Percentiles rank a stretch among this genome's conserved stretches.
These are phyloP conservation scores for Beauveria brongniartii DNA, from an alignment of 2,329 filamentous ascomycete species.

Conservation along the genomic window DNA sequence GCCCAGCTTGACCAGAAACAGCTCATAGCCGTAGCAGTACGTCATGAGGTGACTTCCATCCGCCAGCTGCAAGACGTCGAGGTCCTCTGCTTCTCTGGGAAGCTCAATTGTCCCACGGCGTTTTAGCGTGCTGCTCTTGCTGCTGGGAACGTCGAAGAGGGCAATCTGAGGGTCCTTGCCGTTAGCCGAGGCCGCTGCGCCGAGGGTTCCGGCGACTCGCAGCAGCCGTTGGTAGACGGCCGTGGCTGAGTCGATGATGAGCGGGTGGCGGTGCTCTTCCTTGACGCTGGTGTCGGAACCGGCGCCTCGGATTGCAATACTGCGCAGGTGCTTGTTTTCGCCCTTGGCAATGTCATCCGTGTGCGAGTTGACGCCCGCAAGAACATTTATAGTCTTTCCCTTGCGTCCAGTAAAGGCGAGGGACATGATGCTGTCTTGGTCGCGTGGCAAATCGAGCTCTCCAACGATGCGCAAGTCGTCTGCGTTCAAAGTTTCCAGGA, in stretches of 20 bases:
- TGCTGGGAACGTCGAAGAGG: slow-evolving; percentile 72
- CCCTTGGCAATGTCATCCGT: slow-evolving; percentile 62
- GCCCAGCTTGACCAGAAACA: slow-evolving; percentile 58
- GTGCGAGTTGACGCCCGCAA: slow-evolving; percentile 81
- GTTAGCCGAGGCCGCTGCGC: slow-evolving; percentile 70
- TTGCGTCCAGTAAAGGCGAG: slow-evolving; percentile 60
- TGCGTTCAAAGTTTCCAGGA: slow-evolving; percentile 62
- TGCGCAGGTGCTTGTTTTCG: slow-evolving; percentile 76
- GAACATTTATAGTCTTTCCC: slow-evolving; percentile 44
- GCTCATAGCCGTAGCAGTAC: slow-evolving; percentile 69
- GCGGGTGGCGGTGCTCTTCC: slow-evolving; percentile 31
- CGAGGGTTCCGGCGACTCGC: slow-evolving; percentile 57
- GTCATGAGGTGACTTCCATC: slow-evolving; percentile 61
- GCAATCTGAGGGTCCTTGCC: slow-evolving; percentile 70
- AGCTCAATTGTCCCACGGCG: slow-evolving; percentile 42
- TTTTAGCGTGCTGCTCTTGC: slow-evolving; percentile 39
- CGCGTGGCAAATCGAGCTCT: slow-evolving; percentile 69
- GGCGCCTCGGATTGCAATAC: slow-evolving; percentile 53
- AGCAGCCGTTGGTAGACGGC: slow-evolving; percentile 54
- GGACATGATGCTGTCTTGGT: slow-evolving; percentile 85
- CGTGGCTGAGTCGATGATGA: slow-evolving; percentile 42
- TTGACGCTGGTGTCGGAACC: slow-evolving; percentile 25
- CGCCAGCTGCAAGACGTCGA: slow-evolving; percentile 58
- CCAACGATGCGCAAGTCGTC: slow-evolving; percentile 55
- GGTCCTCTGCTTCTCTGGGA: slow-evolving; percentile 53